Evolutionary conservation across 2,329 filamentous ascomycete genomes (phyloP).

Genomic region (Stemphylium lycopersici): DNA sequence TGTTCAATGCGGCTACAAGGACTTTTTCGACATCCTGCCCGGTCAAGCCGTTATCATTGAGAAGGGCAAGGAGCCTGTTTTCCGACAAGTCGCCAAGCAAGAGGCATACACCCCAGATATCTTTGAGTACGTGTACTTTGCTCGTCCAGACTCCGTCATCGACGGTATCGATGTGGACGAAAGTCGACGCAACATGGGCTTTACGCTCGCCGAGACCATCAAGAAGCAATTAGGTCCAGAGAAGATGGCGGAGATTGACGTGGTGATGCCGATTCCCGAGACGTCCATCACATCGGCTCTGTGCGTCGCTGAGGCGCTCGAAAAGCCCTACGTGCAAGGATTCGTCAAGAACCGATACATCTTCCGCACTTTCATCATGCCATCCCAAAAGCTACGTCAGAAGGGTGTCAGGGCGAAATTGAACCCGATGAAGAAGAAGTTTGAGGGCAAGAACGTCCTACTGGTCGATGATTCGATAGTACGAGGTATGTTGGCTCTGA

Average conservation of each 20-base stretch:
- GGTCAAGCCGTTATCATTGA: slow-evolving; percentile 85
- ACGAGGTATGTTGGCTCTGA: slow-evolving; percentile 61
- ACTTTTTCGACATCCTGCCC: slow-evolving; percentile 78
- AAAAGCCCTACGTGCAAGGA: slow-evolving; percentile 78
- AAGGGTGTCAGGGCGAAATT: slow-evolving; percentile 91
- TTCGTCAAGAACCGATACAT: slow-evolving; percentile 92
- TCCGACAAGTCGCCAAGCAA: slow-evolving; percentile 73
- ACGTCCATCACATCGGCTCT: slow-evolving; percentile 83
- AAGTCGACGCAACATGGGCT: slow-evolving; percentile 85
- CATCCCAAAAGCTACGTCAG: slow-evolving; percentile 78
- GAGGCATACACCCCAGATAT: slow-evolving; percentile 81
- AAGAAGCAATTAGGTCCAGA: slow-evolving; percentile 70
- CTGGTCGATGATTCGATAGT: slow-evolving; percentile 92
- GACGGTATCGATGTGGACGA: slow-evolving; percentile 88
- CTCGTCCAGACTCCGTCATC: slow-evolving; percentile 79
- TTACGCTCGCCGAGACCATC: slow-evolving; percentile 77
- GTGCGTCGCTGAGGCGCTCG: slow-evolving; percentile 73
- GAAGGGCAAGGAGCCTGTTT: slow-evolving; percentile 76
- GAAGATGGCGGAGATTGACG: slow-evolving; percentile 76
- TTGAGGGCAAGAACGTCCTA: slow-evolving; percentile 77
- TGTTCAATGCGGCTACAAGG: slow-evolving; percentile 76
- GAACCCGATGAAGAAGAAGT: slow-evolving; percentile 84
- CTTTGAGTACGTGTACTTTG: slow-evolving; percentile 89
- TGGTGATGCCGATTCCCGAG: slow-evolving; percentile 82
- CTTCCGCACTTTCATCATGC: slow-evolving; percentile 86